Base-by-base conservation (phyloP, 208 protist genomes). In the Crithidia expoeki region DNA sequence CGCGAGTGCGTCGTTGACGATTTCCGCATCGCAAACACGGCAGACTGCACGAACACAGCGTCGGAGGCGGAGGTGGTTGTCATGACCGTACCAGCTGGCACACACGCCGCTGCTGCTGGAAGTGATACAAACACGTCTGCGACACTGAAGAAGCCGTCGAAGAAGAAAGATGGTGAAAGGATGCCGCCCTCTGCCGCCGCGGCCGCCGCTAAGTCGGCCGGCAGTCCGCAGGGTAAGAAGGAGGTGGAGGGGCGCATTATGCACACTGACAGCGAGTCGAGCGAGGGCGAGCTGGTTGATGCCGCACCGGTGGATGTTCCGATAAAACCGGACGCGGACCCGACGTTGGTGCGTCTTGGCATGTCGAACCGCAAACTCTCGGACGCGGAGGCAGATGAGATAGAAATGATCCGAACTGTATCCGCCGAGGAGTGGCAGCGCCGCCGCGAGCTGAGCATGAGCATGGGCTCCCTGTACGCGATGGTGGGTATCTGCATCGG, bases 361-460 rank as follows among this genome's bases (percentile, higher is more conserved):
- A 32, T 57, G 27, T 28, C 27, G 21, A 16, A 65, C 50, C 46
- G 46, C 21, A 50, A 25, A 50, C 12, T 64, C 57, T 53, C 52
- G 4, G 27, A 53, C 0, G 73, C 81, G 11, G 81, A 79, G 67
- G 21, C 36, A 4, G 49, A 79, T 9, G 73, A 77, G 25, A 47
- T 81, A n/a, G 65, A 74, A 17, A 47, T 67, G 40, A 84, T 79
- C 50, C 65, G 61, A 33, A 27, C 16, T 14, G 42, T 58, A 6
- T 69, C 81, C 7, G 61, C 52, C 14, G 74, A 81, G 27, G 55
- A 77, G 34, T 92, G 80, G 82, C 74, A 88, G 51, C 56, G 56
- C 21, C 77, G 94, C 40, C 80, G 88, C 21, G 92, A 97, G 71
- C 40, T 96, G 38, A 88, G 79, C 61, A 93, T 96, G 72, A 95